These are phyloP conservation scores for Rhododendron griersonianum DNA, from an alignment of 148 eudicot species.

Conservation along the genomic window DNA sequence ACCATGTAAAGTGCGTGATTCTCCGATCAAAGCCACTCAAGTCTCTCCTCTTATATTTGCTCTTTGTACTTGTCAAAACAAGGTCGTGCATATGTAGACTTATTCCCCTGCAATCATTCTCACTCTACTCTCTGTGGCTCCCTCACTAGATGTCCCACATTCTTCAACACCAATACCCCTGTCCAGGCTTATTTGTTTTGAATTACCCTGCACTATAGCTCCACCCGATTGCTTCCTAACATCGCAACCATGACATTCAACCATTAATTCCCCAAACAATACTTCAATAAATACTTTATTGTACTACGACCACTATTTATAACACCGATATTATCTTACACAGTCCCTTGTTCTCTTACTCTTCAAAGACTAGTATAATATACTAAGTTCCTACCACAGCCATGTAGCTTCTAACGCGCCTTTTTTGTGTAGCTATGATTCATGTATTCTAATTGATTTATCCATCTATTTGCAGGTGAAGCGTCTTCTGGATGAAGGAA, in stretches of 20 bases:
- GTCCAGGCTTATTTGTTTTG: background rate
- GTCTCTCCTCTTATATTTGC: background rate
- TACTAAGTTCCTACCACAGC: background rate
- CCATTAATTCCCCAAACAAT: background rate
- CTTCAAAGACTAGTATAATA: background rate
- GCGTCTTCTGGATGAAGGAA: constrained; percentile 76
- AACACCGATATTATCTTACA: background rate
- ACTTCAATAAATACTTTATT: background rate
- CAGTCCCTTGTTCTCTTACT: background rate
- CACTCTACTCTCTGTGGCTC: background rate
- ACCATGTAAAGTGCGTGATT: background rate
- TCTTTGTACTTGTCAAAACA: background rate
- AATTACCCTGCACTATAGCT: background rate
- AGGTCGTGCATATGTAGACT: background rate
- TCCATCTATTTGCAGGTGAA: constrained; percentile 47
- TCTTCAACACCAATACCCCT: background rate
- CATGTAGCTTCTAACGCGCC: background rate
- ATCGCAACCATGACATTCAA: too few relatives aligned
- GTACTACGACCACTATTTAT: background rate
- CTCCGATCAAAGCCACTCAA: background rate
- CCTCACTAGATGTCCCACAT: background rate
- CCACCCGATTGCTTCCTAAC: background rate
- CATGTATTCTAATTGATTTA: background rate
- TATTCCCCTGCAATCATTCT: background rate
- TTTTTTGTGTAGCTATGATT: background rate